phyloP scores from a whole-genome alignment of 768 basidiomycete genomes.

The Lyophyllum semitale region DNA sequence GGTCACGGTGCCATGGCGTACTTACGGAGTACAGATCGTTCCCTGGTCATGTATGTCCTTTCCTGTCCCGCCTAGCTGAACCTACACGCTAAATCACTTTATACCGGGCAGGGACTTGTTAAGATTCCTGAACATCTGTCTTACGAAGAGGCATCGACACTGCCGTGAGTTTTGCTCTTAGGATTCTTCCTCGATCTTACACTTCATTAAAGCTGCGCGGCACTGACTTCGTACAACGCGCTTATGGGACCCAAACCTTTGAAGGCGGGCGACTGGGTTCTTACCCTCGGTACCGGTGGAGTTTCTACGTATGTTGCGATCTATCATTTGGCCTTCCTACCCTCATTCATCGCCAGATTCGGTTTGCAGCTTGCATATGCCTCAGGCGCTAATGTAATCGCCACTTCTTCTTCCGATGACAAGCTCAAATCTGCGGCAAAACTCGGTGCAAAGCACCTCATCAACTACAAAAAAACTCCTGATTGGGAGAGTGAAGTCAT shows the following conservation, averaged over 20 bases:
- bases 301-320: constrained; percentile 43
- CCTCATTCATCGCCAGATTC: constrained; percentile 34
- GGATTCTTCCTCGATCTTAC: background rate
- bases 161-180: constrained; percentile 43
- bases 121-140: constrained; percentile 42
- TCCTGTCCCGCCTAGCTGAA: background rate
- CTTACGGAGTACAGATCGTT: constrained; percentile 55
- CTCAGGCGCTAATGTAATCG: constrained; percentile 60
- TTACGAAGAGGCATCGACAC: constrained; percentile 67
- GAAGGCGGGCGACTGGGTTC: constrained; percentile 62
- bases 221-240: constrained; percentile 65
- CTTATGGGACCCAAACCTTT: constrained; percentile 49
- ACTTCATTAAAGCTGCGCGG: constrained; percentile 46
- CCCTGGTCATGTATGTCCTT: constrained; percentile 36
- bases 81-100: background rate
- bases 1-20: constrained; percentile 51
- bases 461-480: constrained; percentile 59
- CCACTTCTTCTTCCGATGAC: constrained; percentile 62
- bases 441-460: constrained; percentile 50
- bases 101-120: background rate
- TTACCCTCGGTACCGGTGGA: constrained; percentile 51
- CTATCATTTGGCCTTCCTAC: background rate
- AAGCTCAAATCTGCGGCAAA: constrained; percentile 52
- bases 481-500: constrained; percentile 56
- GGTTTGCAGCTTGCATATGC: constrained; percentile 60